Evolutionary conservation across 306 rosid species (phyloP).

Genomic region (Malus sieversii): DNA sequence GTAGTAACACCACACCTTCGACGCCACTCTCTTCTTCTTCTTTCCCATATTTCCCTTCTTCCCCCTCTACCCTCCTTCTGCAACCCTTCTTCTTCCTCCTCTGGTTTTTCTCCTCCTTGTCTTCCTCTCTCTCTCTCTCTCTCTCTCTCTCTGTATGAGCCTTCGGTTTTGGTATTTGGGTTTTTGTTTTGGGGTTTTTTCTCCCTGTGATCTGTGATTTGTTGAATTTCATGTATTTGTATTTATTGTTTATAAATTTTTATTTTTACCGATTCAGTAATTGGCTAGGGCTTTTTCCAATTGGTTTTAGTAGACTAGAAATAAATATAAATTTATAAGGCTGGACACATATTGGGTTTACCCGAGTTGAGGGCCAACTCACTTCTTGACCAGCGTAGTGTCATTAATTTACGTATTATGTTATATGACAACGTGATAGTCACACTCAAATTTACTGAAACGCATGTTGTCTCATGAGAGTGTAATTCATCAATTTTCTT

Average conservation of each 20-base stretch:
- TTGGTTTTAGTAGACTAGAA: background rate
- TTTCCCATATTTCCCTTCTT: slow-evolving; percentile 50
- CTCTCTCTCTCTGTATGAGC: background rate
- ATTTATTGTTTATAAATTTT: background rate
- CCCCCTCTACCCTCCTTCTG: background rate
- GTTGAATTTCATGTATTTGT: background rate
- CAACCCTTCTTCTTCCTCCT: background rate
- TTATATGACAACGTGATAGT: too few relatives aligned
- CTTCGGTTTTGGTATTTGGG: background rate
- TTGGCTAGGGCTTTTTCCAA: background rate
- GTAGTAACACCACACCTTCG: slow-evolving; percentile 97
- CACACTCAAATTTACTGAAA: too few relatives aligned
- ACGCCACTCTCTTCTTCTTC: slow-evolving; percentile 93
- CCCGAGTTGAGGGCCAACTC: too few relatives aligned
- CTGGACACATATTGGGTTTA: too few relatives aligned
- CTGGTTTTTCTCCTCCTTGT: background rate
- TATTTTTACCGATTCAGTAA: background rate
- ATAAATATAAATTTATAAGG: too few relatives aligned
- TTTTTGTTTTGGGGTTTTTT: background rate
- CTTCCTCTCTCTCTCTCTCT: background rate
- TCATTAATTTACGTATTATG: too few relatives aligned
- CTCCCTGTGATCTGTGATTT: background rate
- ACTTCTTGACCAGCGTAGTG: too few relatives aligned
- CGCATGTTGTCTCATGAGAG: background rate
- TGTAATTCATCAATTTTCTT: background rate